Evolutionary conservation across 2,329 filamentous ascomycete species (phyloP), one percentile per base, ranked within the genome.

Genomic region (Cladosporium velox): DNA sequence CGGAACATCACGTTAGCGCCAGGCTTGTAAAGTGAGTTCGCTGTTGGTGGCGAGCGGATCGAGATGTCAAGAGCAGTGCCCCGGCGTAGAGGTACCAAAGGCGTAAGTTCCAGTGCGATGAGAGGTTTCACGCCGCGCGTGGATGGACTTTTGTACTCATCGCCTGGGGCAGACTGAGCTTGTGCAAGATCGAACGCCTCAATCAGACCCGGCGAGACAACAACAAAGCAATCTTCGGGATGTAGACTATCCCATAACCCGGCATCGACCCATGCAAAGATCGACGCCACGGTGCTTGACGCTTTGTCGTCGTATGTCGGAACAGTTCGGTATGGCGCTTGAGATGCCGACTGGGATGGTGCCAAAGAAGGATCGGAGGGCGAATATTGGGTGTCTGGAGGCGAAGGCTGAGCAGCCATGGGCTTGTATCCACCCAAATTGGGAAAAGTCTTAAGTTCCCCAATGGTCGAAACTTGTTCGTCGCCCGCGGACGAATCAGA

Each of bases 41-140:
- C 76, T 7, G 91, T 90, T 30, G 93, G 90, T 1, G 92, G 92
- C 7, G 94, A 97, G 59, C 93, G 90, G 70, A 99, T 92, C 70
- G 96, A 95, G 64, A 99, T 91, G 76, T 99, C 95, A 35, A 99
- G 87, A 3, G 91, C 91, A 26, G 93, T 99, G 72, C 93, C 95
- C 73, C 94, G 90, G 69, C 94, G 88, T 68, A 98, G 88, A 71
- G 93, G 90, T 8, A 98, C 94, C 44, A 97, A 83, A 0, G 95
- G 95, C 0, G 94, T 98, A 51, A 99, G 87, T 74, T 97, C 92
- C 38, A 97, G 86, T 6, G 90, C 91, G 67, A 89, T 78, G 35
- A 89, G 78, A 35, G 87, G 87, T 65, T 81, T 80, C 65, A 76
- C 75, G 67, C 64, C 78, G 72, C 38, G 72, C 59, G 67, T 76